Evolutionary conservation across 2,329 filamentous ascomycete species (phyloP), one percentile per base, ranked within the genome.

Genomic region (Hirsutella thompsonii): DNA sequence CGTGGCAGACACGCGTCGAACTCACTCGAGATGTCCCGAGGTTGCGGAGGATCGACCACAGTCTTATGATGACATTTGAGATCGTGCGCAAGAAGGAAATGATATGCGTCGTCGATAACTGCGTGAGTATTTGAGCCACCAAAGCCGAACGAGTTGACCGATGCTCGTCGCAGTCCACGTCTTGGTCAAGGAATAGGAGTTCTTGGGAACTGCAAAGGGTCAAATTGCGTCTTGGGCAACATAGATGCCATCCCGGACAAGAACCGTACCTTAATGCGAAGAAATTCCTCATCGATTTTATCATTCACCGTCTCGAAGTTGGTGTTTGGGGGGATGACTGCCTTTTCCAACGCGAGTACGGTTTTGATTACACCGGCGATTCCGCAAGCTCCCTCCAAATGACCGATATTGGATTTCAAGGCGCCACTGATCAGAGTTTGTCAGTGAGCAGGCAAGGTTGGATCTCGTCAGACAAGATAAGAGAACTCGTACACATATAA

Each of bases 51-150:
- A n/a, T 16, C n/a, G 30, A 16, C 10, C 9, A 34, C 32, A 3
- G 37, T 38, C 10, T 30, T 30, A 16, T 38, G 37, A 8, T 18
- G 9, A 1, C 37, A 21, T 14, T 20, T 8, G 8, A 38, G 37
- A 16, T 16, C 16, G 9, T 47, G 46, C 16, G 49, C 38, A 8
- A 51, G 46, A 30, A 46, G 38, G 14, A 40, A 39, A 39, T 49
- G 47, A 4, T 45, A 43, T 2, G 47, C 49, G 20, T 48, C 50
- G 10, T 57, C 56, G 1, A 56, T 13, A n/a, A 57, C 46, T 8
- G 53, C 49, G 32, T 63, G 59, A 3, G 50, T 52, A 40, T 65
- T 64, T 8, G 55, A 48, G 8, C 62, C 61, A 4, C 62, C 62
- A 42, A 51, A 59, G 0, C 62, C 62, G 40, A 61, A 65, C 11